Evolutionary conservation across 371 early-diverging fungal species (phyloP).

Genomic region (Fennellomyces sp.): DNA sequence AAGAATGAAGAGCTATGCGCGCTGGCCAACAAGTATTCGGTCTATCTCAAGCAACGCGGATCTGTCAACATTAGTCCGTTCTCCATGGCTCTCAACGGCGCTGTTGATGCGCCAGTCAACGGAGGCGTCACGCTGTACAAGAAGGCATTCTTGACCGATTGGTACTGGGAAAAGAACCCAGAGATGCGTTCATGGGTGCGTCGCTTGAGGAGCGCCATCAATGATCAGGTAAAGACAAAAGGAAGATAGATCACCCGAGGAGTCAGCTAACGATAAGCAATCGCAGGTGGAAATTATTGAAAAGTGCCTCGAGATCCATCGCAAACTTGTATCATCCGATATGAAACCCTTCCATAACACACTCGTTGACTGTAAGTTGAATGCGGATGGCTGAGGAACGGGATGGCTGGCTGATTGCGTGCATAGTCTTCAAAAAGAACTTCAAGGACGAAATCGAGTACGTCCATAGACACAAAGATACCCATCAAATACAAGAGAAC

Average conservation of each 20-base stretch:
- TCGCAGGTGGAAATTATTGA: slow-evolving; percentile 63
- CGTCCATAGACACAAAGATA: slow-evolving; percentile 27
- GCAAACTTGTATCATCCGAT: slow-evolving; percentile 60
- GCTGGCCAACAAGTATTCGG: slow-evolving; percentile 59
- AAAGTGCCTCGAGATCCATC: slow-evolving; percentile 68
- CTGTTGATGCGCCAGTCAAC: slow-evolving; percentile 87
- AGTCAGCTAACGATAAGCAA: too few relatives aligned
- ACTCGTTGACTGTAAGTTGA: slow-evolving; percentile 61
- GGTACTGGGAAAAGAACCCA: slow-evolving; percentile 45
- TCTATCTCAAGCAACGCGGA: slow-evolving; percentile 14
- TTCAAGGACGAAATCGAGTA: slow-evolving; percentile 67
- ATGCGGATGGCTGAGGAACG: too few relatives aligned
- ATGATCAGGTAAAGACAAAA: slow-evolving; percentile 59
- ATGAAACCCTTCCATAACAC: slow-evolving; percentile 81
- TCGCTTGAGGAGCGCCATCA: slow-evolving; percentile 59
- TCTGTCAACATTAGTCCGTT: slow-evolving; percentile 71
- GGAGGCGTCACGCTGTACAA: slow-evolving; percentile 82
- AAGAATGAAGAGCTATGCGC: slow-evolving; percentile 68
- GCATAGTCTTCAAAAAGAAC: slow-evolving; percentile 67
- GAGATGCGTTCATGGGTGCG: slow-evolving; percentile 51
- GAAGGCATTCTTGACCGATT: slow-evolving; percentile 66
- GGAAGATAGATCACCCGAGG: too few relatives aligned
- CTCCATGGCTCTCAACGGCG: slow-evolving; percentile 83
- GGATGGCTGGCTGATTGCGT: too few relatives aligned
- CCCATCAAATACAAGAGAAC: slow-evolving; percentile 18